Evolutionary conservation across 805 yeast genomes (phyloP), one percentile per base, ranked within the genome.

Genomic region (Starmera pachycereana): DNA sequence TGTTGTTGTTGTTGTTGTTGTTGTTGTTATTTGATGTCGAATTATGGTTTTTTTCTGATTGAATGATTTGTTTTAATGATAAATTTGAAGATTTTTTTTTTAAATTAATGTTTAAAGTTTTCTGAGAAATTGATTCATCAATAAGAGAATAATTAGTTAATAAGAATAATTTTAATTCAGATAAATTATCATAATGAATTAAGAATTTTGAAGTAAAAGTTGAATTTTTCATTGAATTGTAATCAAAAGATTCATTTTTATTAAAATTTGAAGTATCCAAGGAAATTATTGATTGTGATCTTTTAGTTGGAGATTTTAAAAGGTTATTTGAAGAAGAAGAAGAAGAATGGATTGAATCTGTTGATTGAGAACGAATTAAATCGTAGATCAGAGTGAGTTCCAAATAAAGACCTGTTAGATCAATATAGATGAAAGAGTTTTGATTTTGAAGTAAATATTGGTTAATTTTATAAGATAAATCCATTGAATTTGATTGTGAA

Each of bases 141-240:
- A 54, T 41, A 9, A 47, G 40, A 33, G 40, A 45, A 45, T 72
- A 65, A 35, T 68, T 62, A 36, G 70, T 62, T 29, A 76, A 55
- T 29, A 77, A 56, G 28, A 59, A 55, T 19, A 78, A 60, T 45
- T 68, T 66, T 28, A 74, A 60, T 52, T 78, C 82, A 42, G 69
- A 62, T n/a, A 74, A 46, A 49, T 76, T 74, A 53, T 78, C 84
- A 12, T 61, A 61, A 47, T 78, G 83, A n/a, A 78, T 71, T 71
- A 81, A 69, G 52, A 71, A 74, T 6, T 58, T 45, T 31, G 61
- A 59, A 2, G 62, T 57, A 13, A 61, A 50, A 0, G 62, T 58
- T 2, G 68, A 66, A 36, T 58, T 61, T 33, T 61, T 60, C 19
- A 54, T 45, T 2, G 61, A 51, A 5, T 62, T 55, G 18, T 65